Evolutionary conservation across 2,329 filamentous ascomycete species (phyloP).

Genomic region (Byssoonygena ceratinophila): DNA sequence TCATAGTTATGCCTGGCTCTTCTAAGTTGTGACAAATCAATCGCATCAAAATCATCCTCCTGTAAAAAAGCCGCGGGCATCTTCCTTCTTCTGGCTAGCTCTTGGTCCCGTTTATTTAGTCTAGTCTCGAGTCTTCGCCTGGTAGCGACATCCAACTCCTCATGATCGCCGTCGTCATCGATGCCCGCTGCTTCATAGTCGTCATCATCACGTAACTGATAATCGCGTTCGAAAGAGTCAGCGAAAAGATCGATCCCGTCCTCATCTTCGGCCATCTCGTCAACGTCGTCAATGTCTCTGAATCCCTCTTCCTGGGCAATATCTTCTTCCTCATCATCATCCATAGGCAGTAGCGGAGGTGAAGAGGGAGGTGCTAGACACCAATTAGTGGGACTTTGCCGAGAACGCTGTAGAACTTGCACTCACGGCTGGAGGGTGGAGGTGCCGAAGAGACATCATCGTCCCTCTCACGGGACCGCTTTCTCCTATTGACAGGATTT

Average conservation of each 20-base stretch:
- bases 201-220: slow-evolving; percentile 39
- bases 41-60: slow-evolving; percentile 71
- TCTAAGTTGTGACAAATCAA: slow-evolving; percentile 78
- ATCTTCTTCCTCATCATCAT: slow-evolving; percentile 36
- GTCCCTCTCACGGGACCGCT: slow-evolving; percentile 50
- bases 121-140: slow-evolving; percentile 52
- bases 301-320: slow-evolving; percentile 50
- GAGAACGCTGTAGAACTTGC: background rate
- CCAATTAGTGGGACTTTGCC: slow-evolving; percentile 10
- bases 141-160: slow-evolving; percentile 48
- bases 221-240: slow-evolving; percentile 56
- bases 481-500: slow-evolving; percentile 44
- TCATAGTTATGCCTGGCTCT: slow-evolving; percentile 84
- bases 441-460: slow-evolving; percentile 51
- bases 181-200: slow-evolving; percentile 50
- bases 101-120: slow-evolving; percentile 52
- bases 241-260: slow-evolving; percentile 60
- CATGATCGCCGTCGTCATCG: slow-evolving; percentile 56
- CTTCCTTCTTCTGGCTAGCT: slow-evolving; percentile 47
- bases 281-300: slow-evolving; percentile 55
- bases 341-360: slow-evolving; percentile 46
- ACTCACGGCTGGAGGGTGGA: slow-evolving; percentile 55
- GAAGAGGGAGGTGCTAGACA: slow-evolving; percentile 45
- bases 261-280: slow-evolving; percentile 59
- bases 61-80: slow-evolving; percentile 55